A percentile compares a stretch with the other conserved stretches of the same genome.
Evolutionary conservation across 2,329 filamentous ascomycete genomes (phyloP).

Genomic region (Talaromyces atroroseus): DNA sequence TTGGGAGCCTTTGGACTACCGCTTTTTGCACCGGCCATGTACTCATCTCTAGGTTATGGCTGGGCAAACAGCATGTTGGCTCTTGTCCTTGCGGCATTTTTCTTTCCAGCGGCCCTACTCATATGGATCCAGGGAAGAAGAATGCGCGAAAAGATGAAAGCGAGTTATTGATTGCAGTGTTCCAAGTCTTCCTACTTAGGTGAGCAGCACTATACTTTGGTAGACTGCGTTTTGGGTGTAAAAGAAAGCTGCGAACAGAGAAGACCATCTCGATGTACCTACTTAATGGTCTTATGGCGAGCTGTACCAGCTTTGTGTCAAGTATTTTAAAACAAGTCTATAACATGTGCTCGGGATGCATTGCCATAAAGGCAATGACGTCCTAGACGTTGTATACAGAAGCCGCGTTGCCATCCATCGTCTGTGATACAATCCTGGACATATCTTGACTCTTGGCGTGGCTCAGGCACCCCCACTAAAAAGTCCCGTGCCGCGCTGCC

Average conservation of each 20-base stretch:
- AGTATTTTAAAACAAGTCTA: not conserved
- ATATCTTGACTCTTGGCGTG: not conserved
- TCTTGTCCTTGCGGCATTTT: slow-evolving; percentile 37
- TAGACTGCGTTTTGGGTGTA: not conserved
- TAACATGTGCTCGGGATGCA: not conserved
- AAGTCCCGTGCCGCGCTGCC: slow-evolving; percentile 4
- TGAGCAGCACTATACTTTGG: not conserved
- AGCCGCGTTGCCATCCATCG: slow-evolving; percentile 9
- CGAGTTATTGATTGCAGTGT: not conserved
- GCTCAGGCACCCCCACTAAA: not conserved
- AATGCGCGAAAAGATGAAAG: slow-evolving; percentile 2
- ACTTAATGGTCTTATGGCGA: not conserved
- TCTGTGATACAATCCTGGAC: not conserved
- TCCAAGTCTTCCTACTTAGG: not conserved
- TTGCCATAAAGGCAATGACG: slow-evolving; percentile 1
- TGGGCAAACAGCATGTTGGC: slow-evolving; percentile 50
- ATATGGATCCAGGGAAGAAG: slow-evolving; percentile 40
- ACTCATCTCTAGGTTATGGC: slow-evolving; percentile 36
- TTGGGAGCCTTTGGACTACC: slow-evolving; percentile 54
- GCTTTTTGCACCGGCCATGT: slow-evolving; percentile 50
- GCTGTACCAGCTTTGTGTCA: not conserved
- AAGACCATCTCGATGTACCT: not conserved
- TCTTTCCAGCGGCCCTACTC: slow-evolving; percentile 35
- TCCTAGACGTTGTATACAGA: slow-evolving; percentile 17
- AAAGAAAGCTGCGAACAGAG: not conserved